A percentile compares a stretch with the other conserved stretches of the same genome.
Conservation (phyloP, 495 filamentous ascomycete species). For the Gamarada debralockiae region DNA sequence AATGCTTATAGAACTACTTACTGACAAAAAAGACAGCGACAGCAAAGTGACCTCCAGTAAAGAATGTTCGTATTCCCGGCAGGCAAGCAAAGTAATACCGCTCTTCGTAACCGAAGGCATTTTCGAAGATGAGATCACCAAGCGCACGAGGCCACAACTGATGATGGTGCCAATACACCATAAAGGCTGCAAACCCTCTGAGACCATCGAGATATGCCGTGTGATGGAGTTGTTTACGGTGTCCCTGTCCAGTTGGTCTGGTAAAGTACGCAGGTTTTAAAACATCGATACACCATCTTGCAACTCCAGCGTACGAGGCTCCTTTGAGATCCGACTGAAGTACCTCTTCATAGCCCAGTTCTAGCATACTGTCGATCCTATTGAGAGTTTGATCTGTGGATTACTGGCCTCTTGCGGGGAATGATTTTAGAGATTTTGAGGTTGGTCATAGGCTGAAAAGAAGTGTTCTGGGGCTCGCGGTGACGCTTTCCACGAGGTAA, state of each 20-base stretch:
- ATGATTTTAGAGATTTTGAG: no score
- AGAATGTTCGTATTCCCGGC: slow-evolving; percentile 55
- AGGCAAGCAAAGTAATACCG: slow-evolving; percentile 48
- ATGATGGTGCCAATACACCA: slow-evolving; percentile 44
- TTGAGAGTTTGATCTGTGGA: no score
- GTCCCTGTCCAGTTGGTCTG: not conserved
- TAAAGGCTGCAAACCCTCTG: slow-evolving; percentile 47
- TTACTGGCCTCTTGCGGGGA: no score
- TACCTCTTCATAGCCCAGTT: not conserved
- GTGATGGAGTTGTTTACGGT: slow-evolving; percentile 24
- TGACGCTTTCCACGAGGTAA: no score
- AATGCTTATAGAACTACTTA: no score
- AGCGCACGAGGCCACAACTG: slow-evolving; percentile 13
- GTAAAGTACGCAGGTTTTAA: slow-evolving; percentile 18
- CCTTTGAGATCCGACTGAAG: not conserved
- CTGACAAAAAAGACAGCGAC: slow-evolving; percentile 68
- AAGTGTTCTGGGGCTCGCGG: no score
- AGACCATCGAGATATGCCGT: slow-evolving; percentile 53
- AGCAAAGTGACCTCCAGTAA: slow-evolving; percentile 59
- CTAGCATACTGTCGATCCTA: not conserved
- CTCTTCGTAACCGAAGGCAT: slow-evolving; percentile 29
- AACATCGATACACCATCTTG: slow-evolving; percentile 13
- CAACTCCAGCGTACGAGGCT: not conserved
- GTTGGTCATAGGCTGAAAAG: no score
- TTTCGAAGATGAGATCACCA: slow-evolving; percentile 31